Percentiles rank a stretch among this genome's conserved stretches.
Evolutionary conservation across 768 basidiomycete species (phyloP).

Genomic region (Mycena filopes): DNA sequence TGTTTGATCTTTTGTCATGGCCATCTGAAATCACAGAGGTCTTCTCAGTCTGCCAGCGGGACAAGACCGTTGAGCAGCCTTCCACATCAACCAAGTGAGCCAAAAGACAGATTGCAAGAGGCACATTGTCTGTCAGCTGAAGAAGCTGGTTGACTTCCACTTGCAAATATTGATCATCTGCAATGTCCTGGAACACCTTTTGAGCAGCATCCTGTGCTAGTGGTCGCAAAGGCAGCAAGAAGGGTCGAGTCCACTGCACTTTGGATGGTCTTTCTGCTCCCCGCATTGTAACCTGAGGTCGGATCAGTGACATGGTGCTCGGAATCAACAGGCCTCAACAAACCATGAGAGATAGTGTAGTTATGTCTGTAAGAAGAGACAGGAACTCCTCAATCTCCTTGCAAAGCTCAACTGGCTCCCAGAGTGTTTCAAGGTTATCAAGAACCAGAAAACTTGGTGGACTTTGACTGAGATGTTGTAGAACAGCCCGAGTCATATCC

Average conservation of each 20-base stretch:
- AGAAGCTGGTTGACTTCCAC: neutral
- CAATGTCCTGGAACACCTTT: neutral
- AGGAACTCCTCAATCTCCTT: neutral
- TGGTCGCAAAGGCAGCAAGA: neutral
- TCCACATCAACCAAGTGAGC: neutral
- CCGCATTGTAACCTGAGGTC: neutral
- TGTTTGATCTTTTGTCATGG: neutral
- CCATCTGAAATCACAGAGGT: neutral
- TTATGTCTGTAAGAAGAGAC: neutral
- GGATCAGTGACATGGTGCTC: neutral
- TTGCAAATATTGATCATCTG: neutral
- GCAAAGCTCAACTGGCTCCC: neutral
- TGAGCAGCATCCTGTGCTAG: neutral
- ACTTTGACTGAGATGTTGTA: neutral
- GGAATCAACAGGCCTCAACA: too few relatives aligned
- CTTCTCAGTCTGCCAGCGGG: neutral
- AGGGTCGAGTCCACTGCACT: neutral
- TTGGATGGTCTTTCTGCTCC: neutral
- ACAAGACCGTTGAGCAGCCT: neutral
- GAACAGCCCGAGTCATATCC: neutral
- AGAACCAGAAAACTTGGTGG: neutral
- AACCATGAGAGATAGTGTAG: neutral
- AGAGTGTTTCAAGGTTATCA: neutral
- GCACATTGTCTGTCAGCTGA: neutral
- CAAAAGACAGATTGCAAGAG: neutral